A percentile compares a stretch with the other conserved stretches of the same genome.
These are phyloP conservation scores for Guillardia theta DNA, from an alignment of 78 protist genomes.

Conservation along the genomic window DNA sequence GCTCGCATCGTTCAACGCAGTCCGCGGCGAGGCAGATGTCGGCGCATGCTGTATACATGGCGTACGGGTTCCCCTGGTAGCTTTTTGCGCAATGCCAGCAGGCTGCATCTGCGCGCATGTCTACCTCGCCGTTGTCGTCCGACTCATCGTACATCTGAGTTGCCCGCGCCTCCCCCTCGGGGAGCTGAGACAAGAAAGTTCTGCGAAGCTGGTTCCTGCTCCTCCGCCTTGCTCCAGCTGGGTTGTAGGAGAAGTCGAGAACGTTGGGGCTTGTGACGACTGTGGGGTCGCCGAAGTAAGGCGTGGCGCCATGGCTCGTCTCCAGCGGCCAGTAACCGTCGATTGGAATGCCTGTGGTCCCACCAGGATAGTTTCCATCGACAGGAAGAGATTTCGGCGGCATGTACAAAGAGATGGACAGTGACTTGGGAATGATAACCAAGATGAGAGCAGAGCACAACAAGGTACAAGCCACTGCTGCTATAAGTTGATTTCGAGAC, in stretches of 20 bases:
- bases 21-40: background rate
- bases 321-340: background rate
- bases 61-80: background rate
- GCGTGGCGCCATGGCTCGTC: background rate
- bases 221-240: background rate
- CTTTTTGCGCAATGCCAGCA: background rate
- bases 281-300: background rate
- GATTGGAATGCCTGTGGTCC: background rate
- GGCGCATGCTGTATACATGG: background rate
- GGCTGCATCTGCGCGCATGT: background rate
- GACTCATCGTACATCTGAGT: no score
- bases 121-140: no score
- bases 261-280: background rate
- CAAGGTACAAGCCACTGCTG: no score
- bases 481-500: no score
- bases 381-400: background rate
- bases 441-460: background rate
- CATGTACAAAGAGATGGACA: no score
- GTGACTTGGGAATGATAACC: no score
- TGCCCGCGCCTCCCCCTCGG: no score
- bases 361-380: slow-evolving; percentile 20
- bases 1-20: background rate
- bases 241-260: background rate
- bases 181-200: no score
- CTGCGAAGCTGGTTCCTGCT: background rate